Evolutionary conservation across 768 basidiomycete genomes (phyloP).

Genomic region (Hebeloma cylindrosporum): DNA sequence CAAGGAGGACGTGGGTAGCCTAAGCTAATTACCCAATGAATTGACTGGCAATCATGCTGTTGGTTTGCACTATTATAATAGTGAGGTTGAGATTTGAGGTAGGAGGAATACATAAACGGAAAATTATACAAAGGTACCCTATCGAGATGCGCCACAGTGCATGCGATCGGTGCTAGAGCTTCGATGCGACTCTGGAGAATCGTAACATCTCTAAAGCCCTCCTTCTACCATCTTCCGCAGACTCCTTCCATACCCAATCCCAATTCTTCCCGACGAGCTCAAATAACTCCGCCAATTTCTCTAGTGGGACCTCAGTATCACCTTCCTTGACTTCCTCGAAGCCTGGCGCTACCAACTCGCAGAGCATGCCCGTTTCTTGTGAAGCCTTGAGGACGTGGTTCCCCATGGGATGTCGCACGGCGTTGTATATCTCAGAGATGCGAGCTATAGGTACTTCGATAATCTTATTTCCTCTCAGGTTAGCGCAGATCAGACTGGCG

Average conservation of each 20-base stretch:
- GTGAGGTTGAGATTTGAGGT: too few relatives aligned
- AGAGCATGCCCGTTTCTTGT: slow-evolving; percentile 18
- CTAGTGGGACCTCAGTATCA: slow-evolving; percentile 20
- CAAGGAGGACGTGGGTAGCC: too few relatives aligned
- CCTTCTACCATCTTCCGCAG: slow-evolving; percentile 25
- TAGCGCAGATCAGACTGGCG: slow-evolving; percentile 25
- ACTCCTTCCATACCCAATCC: slow-evolving; percentile 29
- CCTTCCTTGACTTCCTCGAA: slow-evolving; percentile 27
- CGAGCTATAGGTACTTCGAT: too few relatives aligned
- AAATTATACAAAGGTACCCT: too few relatives aligned
- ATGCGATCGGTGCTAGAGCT: too few relatives aligned
- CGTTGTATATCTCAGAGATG: slow-evolving; percentile 30
- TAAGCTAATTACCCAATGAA: too few relatives aligned
- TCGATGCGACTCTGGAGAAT: neutral
- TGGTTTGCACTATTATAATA: too few relatives aligned
- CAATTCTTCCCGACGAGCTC: slow-evolving; percentile 21
- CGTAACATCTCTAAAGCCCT: slow-evolving; percentile 20
- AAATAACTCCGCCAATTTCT: slow-evolving; percentile 21
- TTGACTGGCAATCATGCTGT: too few relatives aligned
- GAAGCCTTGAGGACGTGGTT: slow-evolving; percentile 25
- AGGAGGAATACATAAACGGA: too few relatives aligned
- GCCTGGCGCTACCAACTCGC: slow-evolving; percentile 24
- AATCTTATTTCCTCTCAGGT: slow-evolving; percentile 16
- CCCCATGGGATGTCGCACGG: slow-evolving; percentile 26
- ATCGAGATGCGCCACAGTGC: too few relatives aligned